Evolutionary conservation across 495 filamentous ascomycete genomes (phyloP), one percentile per base, ranked within the genome.

Genomic region (Hypoxylon perforatum): DNA sequence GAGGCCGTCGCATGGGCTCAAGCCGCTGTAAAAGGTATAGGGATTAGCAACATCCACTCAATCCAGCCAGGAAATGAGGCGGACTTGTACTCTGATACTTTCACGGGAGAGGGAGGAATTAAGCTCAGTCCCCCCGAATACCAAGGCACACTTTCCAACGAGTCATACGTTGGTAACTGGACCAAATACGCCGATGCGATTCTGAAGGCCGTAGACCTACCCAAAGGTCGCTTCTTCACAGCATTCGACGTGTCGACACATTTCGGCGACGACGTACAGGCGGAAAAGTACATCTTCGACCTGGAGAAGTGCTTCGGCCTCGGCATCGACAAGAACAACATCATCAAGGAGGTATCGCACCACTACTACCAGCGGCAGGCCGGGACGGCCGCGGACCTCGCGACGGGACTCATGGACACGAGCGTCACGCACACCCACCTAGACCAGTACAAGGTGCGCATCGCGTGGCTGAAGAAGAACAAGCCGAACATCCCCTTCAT

Each of bases 11-110:
- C 65, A 8, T 75, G 73, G 73, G 49, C 57, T 21, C 53, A 71
- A 30, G 63, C 73, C 4, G 70, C 73, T 2, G 67, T 75, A 3
- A 21, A 66, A 1, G 45, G 25, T 10, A 61, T 75, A 30, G 67
- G 64, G 17, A 2, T 66, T 3, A 62, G 65, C 11, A 69, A 61
- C n/a, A 73, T 75, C 30, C 69, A 71, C 44, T 70, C 73, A 11
- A 73, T 75, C 15, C 70, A 73, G 19, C 67, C 70, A 3, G 73
- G 73, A 3, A 73, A 75, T 39, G 70, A 75, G 25, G 56, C 73
- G 12, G 44, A 73, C 53, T 61, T 75, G 0, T 75, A 75, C 56
- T 17, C 67, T 2, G 55, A 71, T 35, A 38, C 45, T 0, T 73
- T 56, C 53, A 38, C 22, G 8, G 72, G 72, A 15, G 72, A 63